Conservation (phyloP, 2,329 filamentous ascomycete species). For the Furcasterigmium sp. region DNA sequence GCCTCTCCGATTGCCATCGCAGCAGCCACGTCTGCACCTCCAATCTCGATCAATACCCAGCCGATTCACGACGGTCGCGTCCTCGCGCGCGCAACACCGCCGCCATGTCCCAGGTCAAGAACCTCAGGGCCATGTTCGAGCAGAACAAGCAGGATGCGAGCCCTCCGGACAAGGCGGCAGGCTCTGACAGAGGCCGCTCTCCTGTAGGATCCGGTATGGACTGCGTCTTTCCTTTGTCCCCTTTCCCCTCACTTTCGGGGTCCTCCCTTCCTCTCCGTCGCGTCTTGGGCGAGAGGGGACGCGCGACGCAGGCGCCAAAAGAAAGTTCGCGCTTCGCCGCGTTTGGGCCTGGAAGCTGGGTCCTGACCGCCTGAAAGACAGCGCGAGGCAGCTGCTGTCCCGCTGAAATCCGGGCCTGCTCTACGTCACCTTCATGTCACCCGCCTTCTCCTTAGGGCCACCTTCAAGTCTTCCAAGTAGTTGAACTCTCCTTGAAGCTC, state of each 20-base stretch:
- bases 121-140: conserved; percentile 77
- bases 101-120: conserved; percentile 64
- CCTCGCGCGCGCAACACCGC: conserved; percentile 18
- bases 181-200: conserved; percentile 59
- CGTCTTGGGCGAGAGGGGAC: too few relatives aligned
- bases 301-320: too few relatives aligned
- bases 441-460: background rate
- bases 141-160: conserved; percentile 60
- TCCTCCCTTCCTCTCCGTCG: background rate
- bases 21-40: background rate
- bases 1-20: too few relatives aligned
- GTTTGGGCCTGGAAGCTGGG: background rate
- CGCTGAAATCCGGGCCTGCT: background rate
- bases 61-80: background rate
- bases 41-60: too few relatives aligned
- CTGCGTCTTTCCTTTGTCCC: background rate
- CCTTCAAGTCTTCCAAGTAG: too few relatives aligned
- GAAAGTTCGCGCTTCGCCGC: background rate
- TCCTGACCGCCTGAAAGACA: background rate
- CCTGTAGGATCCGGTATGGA: conserved; percentile 46
- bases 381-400: background rate
- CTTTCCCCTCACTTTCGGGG: background rate
- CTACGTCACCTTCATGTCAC: background rate
- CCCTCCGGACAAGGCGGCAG: conserved; percentile 33
- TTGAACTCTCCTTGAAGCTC: background rate